These are phyloP conservation scores for Truncatella angustata DNA, from an alignment of 2,329 filamentous ascomycete genomes.

Conservation along the genomic window DNA sequence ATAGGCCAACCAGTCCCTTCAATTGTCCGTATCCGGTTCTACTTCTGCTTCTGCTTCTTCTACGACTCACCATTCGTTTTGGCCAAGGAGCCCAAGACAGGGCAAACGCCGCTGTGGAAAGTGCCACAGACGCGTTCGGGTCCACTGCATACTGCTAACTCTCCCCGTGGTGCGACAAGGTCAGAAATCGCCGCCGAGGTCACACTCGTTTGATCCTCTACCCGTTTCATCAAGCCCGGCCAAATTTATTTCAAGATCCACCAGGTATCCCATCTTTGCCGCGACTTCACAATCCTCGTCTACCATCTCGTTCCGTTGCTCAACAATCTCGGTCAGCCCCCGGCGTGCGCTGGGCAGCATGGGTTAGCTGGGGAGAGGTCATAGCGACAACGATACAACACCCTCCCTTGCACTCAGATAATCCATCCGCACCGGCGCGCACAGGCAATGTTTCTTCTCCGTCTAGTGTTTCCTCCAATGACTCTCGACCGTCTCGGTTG, in stretches of 20 bases:
- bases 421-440: not conserved
- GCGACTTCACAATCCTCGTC: slow-evolving; percentile 4
- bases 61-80: slow-evolving; percentile 8
- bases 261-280: slow-evolving; percentile 3
- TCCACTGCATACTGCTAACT: not conserved
- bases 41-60: not conserved
- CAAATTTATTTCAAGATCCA: slow-evolving; percentile 8
- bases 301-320: not conserved
- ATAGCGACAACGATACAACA: not conserved
- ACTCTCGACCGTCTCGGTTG: not conserved
- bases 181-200: slow-evolving; percentile 14
- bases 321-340: not conserved
- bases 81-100: slow-evolving; percentile 5
- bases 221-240: slow-evolving; percentile 19
- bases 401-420: not conserved
- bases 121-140: not conserved
- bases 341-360: not conserved
- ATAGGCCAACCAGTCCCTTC: not conserved
- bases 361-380: not conserved
- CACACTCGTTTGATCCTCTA: slow-evolving; percentile 14
- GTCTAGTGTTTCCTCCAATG: not conserved
- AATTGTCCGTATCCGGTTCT: not conserved
- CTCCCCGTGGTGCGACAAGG: slow-evolving; percentile 7
- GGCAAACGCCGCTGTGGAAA: not conserved
- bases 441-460: not conserved